Conservation (phyloP, 768 basidiomycete species). For the Gyrodon lividus region DNA sequence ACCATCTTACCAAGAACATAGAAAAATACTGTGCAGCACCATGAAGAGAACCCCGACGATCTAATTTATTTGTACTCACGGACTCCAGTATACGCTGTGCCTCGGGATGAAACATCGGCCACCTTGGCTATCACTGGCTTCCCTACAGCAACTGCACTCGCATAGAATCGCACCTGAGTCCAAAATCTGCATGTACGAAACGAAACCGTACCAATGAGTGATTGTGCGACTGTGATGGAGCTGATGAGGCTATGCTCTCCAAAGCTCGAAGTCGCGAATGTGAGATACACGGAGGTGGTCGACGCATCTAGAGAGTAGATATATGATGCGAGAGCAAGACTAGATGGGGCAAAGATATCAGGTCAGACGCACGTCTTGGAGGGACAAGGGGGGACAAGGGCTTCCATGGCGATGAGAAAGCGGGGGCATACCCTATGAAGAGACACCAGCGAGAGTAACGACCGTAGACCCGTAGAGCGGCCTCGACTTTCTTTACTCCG, state of each 20-base stretch:
- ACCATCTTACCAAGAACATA: slow-evolving; percentile 53
- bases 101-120: slow-evolving; percentile 69
- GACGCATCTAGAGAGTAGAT: slow-evolving; percentile 74
- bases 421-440: slow-evolving; percentile 49
- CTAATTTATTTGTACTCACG: slow-evolving; percentile 38
- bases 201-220: slow-evolving; percentile 48
- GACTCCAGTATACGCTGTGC: slow-evolving; percentile 57
- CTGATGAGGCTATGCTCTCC: slow-evolving; percentile 53
- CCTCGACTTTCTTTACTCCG: slow-evolving; percentile 51
- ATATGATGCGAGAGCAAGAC: slow-evolving; percentile 67
- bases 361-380: background rate
- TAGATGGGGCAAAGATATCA: slow-evolving; percentile 7
- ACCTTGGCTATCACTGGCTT: slow-evolving; percentile 77
- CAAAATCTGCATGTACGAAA: background rate
- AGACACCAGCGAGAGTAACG: slow-evolving; percentile 57
- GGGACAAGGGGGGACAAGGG: background rate
- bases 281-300: slow-evolving; percentile 66
- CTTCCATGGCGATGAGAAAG: background rate
- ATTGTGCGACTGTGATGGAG: slow-evolving; percentile 53
- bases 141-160: slow-evolving; percentile 40
- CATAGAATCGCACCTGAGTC: slow-evolving; percentile 8
- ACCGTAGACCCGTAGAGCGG: slow-evolving; percentile 50
- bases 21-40: slow-evolving; percentile 42
- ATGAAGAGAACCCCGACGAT: background rate
- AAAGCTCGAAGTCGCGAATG: slow-evolving; percentile 54